Evolutionary conservation across 306 rosid genomes (phyloP), one percentile per base, ranked within the genome.

Genomic region (Begonia peltatifolia): DNA sequence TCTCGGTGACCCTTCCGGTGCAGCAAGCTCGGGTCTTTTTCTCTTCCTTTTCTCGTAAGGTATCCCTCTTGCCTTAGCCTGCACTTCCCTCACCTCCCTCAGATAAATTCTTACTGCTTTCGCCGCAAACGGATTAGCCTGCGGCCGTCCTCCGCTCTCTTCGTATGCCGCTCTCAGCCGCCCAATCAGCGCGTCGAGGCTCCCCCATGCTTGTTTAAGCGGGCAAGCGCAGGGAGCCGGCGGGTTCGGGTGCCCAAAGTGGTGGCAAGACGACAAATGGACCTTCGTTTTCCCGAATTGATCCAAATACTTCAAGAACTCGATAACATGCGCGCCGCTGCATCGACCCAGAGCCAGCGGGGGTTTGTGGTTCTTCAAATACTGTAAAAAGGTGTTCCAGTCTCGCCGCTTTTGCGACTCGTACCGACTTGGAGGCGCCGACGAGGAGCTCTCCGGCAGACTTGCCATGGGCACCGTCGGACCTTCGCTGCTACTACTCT

Each of bases 101-200:
- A 53, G 42, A 17, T 53, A 53, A 25, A 53, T n/a, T 38, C 56
- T 53, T 11, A 53, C 42, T 6, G 56, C 56, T 20, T 38, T 20
- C 10, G 56, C 42, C 9, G 41, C 56, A 13, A 53, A 53, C 14
- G 56, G 56, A 38, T 53, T 53, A 14, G 38, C 13, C 0, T 53
- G 42, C 13, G 56, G 56, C 41, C 36, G 36, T n/a, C 56, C 56
- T 11, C 56, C 38, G 41, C 17, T 53, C 56, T 53, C 56, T 9
- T 53, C 56, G 42, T 18, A 53, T 3, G 56, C 56, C 9, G 56
- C 56, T 10, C 41, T 20, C 20, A 53, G 41, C 5, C 56, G 56
- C 20, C 56, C 56, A 53, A 53, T 53, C 12, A 53, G 41, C 20
- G 56, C 56, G 42, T 53, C 42, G 8, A 53, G 56, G 56, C 56